A percentile compares a stretch with the other conserved stretches of the same genome.
Evolutionary conservation across 1,284 basidiomycete genomes (phyloP).

Genomic region (Heimioporus retisporus): DNA sequence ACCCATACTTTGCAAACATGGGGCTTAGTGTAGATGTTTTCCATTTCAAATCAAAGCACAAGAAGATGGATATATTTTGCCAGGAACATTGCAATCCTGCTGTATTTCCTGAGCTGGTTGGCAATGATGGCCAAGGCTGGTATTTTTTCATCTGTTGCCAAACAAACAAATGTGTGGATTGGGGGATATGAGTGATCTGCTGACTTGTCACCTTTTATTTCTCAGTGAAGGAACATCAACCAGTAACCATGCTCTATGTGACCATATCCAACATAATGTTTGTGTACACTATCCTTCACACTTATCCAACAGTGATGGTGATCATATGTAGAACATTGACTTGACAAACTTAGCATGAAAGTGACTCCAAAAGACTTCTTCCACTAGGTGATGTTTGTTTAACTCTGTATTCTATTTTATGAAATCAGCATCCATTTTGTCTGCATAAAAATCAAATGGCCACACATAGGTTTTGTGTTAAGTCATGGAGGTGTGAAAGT

Average conservation of each 20-base stretch:
- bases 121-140: constrained; percentile 38
- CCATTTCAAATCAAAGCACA: constrained; percentile 55
- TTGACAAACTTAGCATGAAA: constrained; percentile 2
- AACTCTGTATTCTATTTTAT: background rate
- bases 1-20: constrained; percentile 37
- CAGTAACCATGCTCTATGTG: background rate
- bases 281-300: background rate
- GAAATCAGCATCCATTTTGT: constrained; percentile 8
- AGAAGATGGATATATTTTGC: constrained; percentile 42
- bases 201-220: background rate
- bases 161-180: constrained; percentile 40
- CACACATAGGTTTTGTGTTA: background rate
- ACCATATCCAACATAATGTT: background rate
- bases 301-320: constrained; percentile 1
- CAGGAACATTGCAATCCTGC: constrained; percentile 50
- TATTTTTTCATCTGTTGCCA: constrained; percentile 33
- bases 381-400: background rate
- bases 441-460: constrained; percentile 9
- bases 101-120: constrained; percentile 41
- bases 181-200: constrained; percentile 19
- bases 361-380: background rate
- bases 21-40: constrained; percentile 52
- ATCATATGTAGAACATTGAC: constrained; percentile 10
- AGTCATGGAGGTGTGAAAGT: background rate
- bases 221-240: background rate